Conservation (phyloP, 768 basidiomycete species). For the Lactarius deliciosus region DNA sequence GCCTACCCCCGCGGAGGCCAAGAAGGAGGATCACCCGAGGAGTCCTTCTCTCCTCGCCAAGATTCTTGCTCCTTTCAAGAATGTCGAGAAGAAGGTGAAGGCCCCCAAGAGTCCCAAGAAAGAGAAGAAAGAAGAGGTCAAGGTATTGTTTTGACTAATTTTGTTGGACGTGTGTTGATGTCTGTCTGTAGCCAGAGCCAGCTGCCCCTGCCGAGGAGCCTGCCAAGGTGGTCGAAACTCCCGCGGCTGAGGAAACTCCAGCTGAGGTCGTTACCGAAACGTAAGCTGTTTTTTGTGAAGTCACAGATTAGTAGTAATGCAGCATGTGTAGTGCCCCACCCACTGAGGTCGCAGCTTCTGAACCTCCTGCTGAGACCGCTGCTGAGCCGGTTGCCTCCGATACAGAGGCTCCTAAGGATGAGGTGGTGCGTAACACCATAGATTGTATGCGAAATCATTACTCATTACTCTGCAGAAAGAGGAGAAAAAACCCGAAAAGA, state of each 20-base stretch:
- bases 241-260: slow-evolving; percentile 56
- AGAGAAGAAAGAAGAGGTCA: slow-evolving; percentile 74
- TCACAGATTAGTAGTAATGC: neutral
- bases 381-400: slow-evolving; percentile 38
- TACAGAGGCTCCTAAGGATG: slow-evolving; percentile 56
- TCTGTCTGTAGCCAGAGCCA: slow-evolving; percentile 34
- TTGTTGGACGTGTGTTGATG: neutral
- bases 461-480: slow-evolving; percentile 37
- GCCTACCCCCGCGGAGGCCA: slow-evolving; percentile 44
- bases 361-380: slow-evolving; percentile 33
- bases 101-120: slow-evolving; percentile 64
- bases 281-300: slow-evolving; percentile 41
- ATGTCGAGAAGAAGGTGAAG: slow-evolving; percentile 41
- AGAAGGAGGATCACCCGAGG: slow-evolving; percentile 82
- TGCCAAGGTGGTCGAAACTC: slow-evolving; percentile 45
- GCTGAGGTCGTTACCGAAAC: slow-evolving; percentile 59
- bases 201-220: slow-evolving; percentile 43
- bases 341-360: slow-evolving; percentile 33
- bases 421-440: slow-evolving; percentile 46
- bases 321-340: slow-evolving; percentile 21
- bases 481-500: slow-evolving; percentile 50
- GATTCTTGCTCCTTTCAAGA: slow-evolving; percentile 77
- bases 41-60: slow-evolving; percentile 76
- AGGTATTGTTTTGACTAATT: slow-evolving; percentile 40
- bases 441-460: neutral